Evolutionary conservation across 805 yeast species (phyloP).

Genomic region (Candida broadrunensis): DNA sequence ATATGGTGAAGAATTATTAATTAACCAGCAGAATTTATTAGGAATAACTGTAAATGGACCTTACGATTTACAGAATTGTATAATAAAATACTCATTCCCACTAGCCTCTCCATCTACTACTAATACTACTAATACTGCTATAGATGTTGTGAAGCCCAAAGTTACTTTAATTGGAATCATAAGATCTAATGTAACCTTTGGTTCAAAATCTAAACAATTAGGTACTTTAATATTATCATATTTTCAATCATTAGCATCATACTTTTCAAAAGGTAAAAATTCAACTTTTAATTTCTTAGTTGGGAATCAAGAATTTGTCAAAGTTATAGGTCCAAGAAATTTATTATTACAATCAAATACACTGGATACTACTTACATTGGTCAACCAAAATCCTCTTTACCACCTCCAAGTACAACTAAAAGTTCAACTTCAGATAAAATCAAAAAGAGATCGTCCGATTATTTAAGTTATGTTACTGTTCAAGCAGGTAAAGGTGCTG

Average conservation of each 20-base stretch:
- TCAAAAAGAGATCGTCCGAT: conserved; percentile 32
- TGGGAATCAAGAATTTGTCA: conserved; percentile 45
- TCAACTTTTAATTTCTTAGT: conserved; percentile 11
- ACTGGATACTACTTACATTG: background rate
- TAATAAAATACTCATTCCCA: conserved; percentile 22
- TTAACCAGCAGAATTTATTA: conserved; percentile 45
- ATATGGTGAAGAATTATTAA: conserved; percentile 46
- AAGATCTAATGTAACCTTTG: background rate
- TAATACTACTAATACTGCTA: background rate
- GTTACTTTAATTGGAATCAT: background rate
- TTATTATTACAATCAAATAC: conserved; percentile 46
- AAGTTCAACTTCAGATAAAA: conserved; percentile 3
- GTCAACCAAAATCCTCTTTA: background rate
- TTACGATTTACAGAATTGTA: conserved; percentile 41
- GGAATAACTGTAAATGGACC: conserved; percentile 52
- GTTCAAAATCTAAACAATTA: background rate
- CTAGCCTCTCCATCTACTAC: background rate
- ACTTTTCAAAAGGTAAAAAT: conserved; percentile 2
- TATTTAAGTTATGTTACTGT: conserved; percentile 48
- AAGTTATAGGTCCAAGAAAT: conserved; percentile 54
- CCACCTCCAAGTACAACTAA: conserved; percentile 1
- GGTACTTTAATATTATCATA: background rate
- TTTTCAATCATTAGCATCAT: background rate
- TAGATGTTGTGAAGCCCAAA: background rate
- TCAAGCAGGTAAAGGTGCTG: conserved; percentile 35